Base-by-base conservation (phyloP, 177 flowering plant species). In the Vitis hybrid region DNA sequence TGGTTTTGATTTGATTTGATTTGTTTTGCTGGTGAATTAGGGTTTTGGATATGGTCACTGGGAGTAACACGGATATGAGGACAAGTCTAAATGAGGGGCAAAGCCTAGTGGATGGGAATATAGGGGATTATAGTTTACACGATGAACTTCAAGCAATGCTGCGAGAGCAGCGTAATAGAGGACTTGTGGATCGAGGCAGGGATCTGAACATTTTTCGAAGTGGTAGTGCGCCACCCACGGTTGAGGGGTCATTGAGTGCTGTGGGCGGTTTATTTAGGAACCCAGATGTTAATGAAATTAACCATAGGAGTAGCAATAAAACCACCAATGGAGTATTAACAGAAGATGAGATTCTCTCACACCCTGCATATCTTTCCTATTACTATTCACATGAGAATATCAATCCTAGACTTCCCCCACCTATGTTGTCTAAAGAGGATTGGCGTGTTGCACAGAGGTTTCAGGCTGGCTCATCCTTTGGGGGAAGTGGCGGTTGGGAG, bases 181-280 rank as follows among this genome's bases (percentile, higher is more conserved):
- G 72, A 9, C 19, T 59, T 11, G 32, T 68, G 9, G 79, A 80
- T 16, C 77, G 82, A 14, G 94, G 84, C 65, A 81, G 83, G 74
- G 94, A 89, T 69, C 69, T 84, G 40, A 78, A 83, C 66, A 81
- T 83, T 10, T 81, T 68, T 64, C 78, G 97, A 58, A 90, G 97
- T 72, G 98, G 98, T n/a, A 90, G 96, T 70, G 98, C 97, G 27
- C 97, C 98, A 0, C 97, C 97, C 2, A 90, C 97, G 3, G 93
- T 91, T 2, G 96, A 94, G 67, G 98, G 98, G 2, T 87, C 97
- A 15, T 64, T 86, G 51, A 83, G 67, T 70, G 89, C 97, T 15
- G 86, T 81, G 51, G 93, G 83, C 6, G 79, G 85, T 81, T 70
- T 90, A 30, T 85, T 76, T 58, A 62, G 72, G 60, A 80, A 77